Evolutionary conservation across 495 filamentous ascomycete genomes (phyloP).

Genomic region (Amorphotheca resinae): DNA sequence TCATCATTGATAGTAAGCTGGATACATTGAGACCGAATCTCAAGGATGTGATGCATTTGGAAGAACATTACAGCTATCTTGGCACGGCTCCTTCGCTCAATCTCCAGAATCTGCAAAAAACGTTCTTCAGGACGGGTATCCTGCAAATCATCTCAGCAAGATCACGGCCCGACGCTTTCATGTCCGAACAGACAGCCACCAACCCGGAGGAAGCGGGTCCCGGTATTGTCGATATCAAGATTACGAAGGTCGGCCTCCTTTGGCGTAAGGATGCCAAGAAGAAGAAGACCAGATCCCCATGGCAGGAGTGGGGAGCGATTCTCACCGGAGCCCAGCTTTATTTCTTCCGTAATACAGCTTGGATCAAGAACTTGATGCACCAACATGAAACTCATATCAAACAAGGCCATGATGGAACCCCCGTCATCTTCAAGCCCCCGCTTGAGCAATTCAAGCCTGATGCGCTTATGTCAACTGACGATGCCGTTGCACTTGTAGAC

Average conservation of each 20-base stretch:
- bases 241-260: conserved; percentile 88
- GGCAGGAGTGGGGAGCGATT: conserved; percentile 97
- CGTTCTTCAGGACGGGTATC: conserved; percentile 80
- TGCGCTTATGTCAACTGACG: conserved; percentile 78
- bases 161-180: conserved; percentile 89
- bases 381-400: conserved; percentile 74
- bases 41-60: conserved; percentile 81
- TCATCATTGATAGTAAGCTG: conserved; percentile 81
- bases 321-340: conserved; percentile 91
- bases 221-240: conserved; percentile 91
- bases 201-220: conserved; percentile 83
- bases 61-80: conserved; percentile 83
- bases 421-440: conserved; percentile 80
- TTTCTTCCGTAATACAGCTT: conserved; percentile 84
- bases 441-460: conserved; percentile 88
- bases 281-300: conserved; percentile 88
- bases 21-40: conserved; percentile 71
- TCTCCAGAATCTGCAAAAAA: conserved; percentile 63
- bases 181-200: conserved; percentile 66
- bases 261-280: conserved; percentile 95
- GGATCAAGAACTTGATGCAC: conserved; percentile 83
- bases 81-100: conserved; percentile 64
- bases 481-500: conserved; percentile 82
- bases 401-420: conserved; percentile 47
- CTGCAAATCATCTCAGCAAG: conserved; percentile 88